Evolutionary conservation across 441 rosid genomes (phyloP).

Genomic region (Omphalea diandra): DNA sequence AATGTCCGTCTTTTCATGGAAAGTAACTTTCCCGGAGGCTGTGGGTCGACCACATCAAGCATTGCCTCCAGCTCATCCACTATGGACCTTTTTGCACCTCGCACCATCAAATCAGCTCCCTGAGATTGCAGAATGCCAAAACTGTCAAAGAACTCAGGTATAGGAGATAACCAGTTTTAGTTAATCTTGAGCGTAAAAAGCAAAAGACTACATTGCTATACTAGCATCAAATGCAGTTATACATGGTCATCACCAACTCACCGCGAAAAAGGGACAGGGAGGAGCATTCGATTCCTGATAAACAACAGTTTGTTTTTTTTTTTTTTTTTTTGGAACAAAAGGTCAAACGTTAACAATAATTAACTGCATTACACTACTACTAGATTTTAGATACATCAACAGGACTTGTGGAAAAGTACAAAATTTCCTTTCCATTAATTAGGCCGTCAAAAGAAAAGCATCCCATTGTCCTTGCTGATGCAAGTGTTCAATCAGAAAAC

Average conservation of each 20-base stretch:
- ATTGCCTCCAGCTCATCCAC: constrained; percentile 87
- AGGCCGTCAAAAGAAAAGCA: not conserved
- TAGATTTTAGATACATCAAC: not conserved
- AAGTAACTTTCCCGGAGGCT: constrained; percentile 60
- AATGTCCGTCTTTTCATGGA: constrained; percentile 81
- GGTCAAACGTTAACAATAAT: not conserved
- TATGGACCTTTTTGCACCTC: constrained; percentile 78
- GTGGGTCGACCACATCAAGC: constrained; percentile 89
- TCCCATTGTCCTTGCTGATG: not conserved
- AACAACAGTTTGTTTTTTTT: not conserved
- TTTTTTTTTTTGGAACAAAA: not conserved
- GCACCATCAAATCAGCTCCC: constrained; percentile 85
- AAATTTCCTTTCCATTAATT: not conserved
- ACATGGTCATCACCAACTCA: not conserved
- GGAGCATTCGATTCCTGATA: not conserved
- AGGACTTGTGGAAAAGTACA: not conserved
- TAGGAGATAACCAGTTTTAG: not conserved
- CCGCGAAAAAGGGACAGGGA: not conserved
- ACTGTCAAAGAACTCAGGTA: not conserved
- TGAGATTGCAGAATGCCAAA: constrained; percentile 24
- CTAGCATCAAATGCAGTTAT: not conserved
- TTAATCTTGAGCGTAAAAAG: not conserved
- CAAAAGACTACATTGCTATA: too few species aligned
- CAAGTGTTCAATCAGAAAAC: not conserved
- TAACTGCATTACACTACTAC: not conserved